A percentile compares a stretch with the other conserved stretches of the same genome.
phyloP scores from a whole-genome alignment of 129 eudicot species.

The Dittrichia graveolens region DNA sequence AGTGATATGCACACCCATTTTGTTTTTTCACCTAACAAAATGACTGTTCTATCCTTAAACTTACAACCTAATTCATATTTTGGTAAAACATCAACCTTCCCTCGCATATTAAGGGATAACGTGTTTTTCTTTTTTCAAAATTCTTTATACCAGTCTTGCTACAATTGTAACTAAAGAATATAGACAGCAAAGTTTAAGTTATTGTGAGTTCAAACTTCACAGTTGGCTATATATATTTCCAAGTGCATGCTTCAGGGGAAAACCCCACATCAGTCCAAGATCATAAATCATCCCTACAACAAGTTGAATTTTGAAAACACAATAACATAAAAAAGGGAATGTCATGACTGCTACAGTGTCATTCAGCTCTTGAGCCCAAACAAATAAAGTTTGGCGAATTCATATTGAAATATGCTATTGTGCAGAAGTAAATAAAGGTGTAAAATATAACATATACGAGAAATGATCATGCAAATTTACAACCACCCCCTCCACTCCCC shows the following conservation, averaged over 20 bases:
- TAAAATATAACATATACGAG: no score
- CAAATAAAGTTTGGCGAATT: background rate
- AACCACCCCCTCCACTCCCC: no score
- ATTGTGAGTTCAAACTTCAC: background rate
- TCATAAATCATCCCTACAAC: slow-evolving; percentile 4
- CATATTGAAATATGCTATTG: background rate
- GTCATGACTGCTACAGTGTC: background rate
- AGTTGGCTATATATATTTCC: background rate
- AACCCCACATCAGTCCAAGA: background rate
- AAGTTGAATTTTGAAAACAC: background rate
- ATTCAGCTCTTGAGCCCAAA: background rate
- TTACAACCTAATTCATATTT: background rate
- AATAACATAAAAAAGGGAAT: slow-evolving; percentile 1
- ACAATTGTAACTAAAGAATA: background rate
- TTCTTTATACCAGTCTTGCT: background rate
- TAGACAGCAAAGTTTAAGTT: background rate
- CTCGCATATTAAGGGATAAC: background rate
- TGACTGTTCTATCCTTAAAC: background rate
- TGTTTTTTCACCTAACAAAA: slow-evolving; percentile 7
- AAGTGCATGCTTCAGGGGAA: background rate
- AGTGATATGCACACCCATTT: background rate
- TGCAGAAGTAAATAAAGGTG: background rate
- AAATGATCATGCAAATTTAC: no score
- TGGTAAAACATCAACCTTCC: slow-evolving; percentile 8
- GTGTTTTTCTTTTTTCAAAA: background rate